These are phyloP conservation scores for Pichia exigua DNA, from an alignment of 805 yeast species.

Conservation along the genomic window DNA sequence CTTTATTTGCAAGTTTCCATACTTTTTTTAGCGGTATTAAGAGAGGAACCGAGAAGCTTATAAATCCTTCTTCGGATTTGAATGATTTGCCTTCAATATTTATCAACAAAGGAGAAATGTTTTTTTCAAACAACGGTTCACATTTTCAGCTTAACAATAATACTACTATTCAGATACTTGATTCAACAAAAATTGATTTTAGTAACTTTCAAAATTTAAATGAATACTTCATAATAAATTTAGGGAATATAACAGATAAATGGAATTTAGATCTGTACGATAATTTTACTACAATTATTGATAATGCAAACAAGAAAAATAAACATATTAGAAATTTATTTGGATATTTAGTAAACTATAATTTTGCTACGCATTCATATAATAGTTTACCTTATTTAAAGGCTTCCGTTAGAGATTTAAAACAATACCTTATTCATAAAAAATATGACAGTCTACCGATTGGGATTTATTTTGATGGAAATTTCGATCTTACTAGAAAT, in stretches of 20 bases:
- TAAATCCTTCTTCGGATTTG: background rate
- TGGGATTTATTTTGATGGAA: slow-evolving; percentile 21
- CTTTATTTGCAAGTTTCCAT: too few species aligned
- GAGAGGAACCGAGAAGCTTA: background rate
- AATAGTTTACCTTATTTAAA: slow-evolving; percentile 73
- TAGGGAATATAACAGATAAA: background rate
- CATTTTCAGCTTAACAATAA: background rate
- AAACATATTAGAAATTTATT: slow-evolving; percentile 63
- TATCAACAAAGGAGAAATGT: background rate
- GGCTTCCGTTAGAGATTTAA: slow-evolving; percentile 83
- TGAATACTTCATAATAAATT: background rate
- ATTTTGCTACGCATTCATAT: slow-evolving; percentile 65
- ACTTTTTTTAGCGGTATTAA: background rate
- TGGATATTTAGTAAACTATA: slow-evolving; percentile 90
- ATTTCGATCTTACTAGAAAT: background rate
- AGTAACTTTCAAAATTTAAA: background rate
- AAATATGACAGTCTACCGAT: slow-evolving; percentile 31
- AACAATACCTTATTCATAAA: slow-evolving; percentile 47
- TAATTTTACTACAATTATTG: slow-evolving; percentile 71
- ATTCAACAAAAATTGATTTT: background rate
- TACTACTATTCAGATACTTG: background rate
- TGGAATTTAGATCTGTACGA: slow-evolving; percentile 37
- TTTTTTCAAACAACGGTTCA: background rate
- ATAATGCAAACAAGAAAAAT: slow-evolving; percentile 35
- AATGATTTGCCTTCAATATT: background rate